Conservation (phyloP, 2,329 filamentous ascomycete genomes). For the Colletotrichum musae region DNA sequence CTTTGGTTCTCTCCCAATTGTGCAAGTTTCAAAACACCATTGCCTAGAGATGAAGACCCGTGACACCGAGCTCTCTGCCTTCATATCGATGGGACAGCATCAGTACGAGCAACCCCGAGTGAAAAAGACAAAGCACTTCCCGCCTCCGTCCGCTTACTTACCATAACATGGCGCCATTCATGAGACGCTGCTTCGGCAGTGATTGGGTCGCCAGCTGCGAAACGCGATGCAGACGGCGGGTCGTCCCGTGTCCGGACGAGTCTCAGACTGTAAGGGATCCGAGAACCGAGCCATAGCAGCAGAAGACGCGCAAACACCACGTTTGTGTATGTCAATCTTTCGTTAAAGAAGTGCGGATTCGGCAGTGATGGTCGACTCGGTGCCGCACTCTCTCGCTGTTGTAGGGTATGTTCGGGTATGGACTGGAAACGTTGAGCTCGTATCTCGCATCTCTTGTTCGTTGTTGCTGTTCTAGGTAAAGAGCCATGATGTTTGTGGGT, state of each 20-base stretch:
- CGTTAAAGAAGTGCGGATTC: no score
- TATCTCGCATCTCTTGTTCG: no score
- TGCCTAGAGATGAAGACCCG: not conserved
- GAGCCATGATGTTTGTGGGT: no score
- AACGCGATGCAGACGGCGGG: not conserved
- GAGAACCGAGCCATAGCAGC: slow-evolving; percentile 34
- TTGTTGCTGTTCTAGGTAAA: no score
- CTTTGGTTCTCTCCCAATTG: not conserved
- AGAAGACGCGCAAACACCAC: not conserved
- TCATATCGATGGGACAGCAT: not conserved
- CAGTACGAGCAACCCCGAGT: slow-evolving; percentile 2
- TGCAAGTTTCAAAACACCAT: not conserved
- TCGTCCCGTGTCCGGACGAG: slow-evolving; percentile 34
- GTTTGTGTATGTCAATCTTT: no score
- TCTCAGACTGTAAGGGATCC: slow-evolving; percentile 40
- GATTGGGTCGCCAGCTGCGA: slow-evolving; percentile 36
- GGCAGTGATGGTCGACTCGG: no score
- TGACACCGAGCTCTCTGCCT: not conserved
- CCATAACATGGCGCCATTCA: slow-evolving; percentile 39
- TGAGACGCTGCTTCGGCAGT: slow-evolving; percentile 20
- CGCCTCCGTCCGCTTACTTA: slow-evolving; percentile 19
- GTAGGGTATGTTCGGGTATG: no score
- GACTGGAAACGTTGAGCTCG: no score
- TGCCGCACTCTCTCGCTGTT: no score
- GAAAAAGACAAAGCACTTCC: not conserved